Base-by-base conservation (phyloP, 176 grass and related monocot species). In the Bolboschoenus planiculmis region DNA sequence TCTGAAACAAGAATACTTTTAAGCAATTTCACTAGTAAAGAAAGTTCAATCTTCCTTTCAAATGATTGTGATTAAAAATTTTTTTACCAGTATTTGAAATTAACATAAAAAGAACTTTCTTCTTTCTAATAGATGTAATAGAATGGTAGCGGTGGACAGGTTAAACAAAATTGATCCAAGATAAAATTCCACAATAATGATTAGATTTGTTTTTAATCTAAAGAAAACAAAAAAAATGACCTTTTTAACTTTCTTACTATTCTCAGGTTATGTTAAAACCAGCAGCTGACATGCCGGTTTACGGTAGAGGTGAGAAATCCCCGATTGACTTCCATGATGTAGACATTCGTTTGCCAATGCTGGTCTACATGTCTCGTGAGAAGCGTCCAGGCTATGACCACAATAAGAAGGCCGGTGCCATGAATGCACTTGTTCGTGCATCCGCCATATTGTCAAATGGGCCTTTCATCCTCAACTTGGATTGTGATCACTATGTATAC, bases 371-470 rank as follows among this genome's bases (percentile, higher is more conserved):
- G 82, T 99, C 96, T 9, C 88, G 92, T 42, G 96, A 99, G 84
- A 99, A 99, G 85, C 91, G 96, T 5, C 96, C 90, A 0, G 96
- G 96, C 20, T 99, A 99, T 53, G 96, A 99, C 62, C 96, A 99
- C 83, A 99, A 95, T 74, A 99, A 99, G 84, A 99, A 99, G 79
- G 96, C 92, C 18, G 96, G 96, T 11, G 96, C 96, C 62, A 99
- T 99, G 96, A 99, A 95, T 15, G 96, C 96, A n/a, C 59, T 99
- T 18, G 96, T 99, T 46, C 88, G 96, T n/a, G 90, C 92, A 73
- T 99, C 96, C 14, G 96, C 92, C 60, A 91, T 99, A 84, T 90
- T 95, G 92, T 99, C 96, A 1, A 99, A 99, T 51, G 96, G 96
- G 1, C 89, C 96, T 14, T 99, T 99, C 86, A 95, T 99, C 75